Evolutionary conservation across 495 filamentous ascomycete species (phyloP).

Genomic region (Talaromyces adpressus): DNA sequence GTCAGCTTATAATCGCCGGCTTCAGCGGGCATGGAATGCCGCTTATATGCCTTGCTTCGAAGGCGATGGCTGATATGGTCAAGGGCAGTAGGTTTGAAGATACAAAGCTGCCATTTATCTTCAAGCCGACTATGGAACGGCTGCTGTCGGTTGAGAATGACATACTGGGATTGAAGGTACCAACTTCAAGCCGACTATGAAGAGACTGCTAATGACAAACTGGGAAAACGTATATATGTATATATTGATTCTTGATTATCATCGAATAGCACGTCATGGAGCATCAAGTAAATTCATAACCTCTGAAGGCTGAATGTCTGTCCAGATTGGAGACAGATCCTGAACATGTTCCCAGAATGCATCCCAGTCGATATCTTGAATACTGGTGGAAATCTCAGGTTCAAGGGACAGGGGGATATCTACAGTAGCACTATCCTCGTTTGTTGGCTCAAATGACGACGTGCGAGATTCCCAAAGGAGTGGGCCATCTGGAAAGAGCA

Average conservation of each 20-base stretch:
- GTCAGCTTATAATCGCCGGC: constrained; percentile 15
- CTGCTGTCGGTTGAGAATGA: constrained; percentile 19
- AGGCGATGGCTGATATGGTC: constrained; percentile 17
- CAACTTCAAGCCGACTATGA: no score
- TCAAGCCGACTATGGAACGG: constrained; percentile 27
- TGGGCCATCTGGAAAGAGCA: not conserved
- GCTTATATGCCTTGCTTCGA: constrained; percentile 11
- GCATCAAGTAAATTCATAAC: not conserved
- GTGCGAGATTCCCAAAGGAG: not conserved
- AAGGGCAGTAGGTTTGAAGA: constrained; percentile 25
- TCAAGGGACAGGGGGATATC: not conserved
- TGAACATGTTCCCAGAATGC: not conserved
- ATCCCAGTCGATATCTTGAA: not conserved
- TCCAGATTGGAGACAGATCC: not conserved
- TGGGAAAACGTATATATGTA: no score
- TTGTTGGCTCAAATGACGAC: not conserved
- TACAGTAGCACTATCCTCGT: not conserved
- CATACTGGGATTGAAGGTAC: constrained; percentile 9
- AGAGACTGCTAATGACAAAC: no score
- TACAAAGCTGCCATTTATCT: constrained; percentile 31
- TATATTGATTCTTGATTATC: no score
- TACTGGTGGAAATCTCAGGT: not conserved
- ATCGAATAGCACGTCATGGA: no score
- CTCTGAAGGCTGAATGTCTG: not conserved
- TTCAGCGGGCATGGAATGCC: constrained; percentile 20